phyloP scores from a whole-genome alignment of 225 moss, liverwort and hornwort genomes.

The Climacium dendroides region DNA sequence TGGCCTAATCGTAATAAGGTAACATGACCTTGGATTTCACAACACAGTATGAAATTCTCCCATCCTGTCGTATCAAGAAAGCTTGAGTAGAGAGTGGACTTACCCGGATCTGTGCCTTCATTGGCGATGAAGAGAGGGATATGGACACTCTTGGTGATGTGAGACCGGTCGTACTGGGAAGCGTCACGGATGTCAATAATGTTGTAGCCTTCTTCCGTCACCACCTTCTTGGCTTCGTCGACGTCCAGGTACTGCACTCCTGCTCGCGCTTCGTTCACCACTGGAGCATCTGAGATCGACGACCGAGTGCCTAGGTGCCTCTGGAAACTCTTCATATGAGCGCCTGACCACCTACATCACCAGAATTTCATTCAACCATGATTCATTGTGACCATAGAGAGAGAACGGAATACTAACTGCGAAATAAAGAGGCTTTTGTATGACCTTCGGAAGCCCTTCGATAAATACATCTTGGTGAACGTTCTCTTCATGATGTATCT shows the following conservation, averaged over 20 bases:
- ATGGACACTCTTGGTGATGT: constrained; percentile 54
- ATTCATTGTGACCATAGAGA: neutral
- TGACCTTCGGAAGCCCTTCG: neutral
- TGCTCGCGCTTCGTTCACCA: constrained; percentile 28
- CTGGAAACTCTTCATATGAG: constrained; percentile 12
- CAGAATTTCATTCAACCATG: neutral
- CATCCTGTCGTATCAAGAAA: neutral
- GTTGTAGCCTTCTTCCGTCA: constrained; percentile 52
- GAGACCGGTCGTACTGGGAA: constrained; percentile 63
- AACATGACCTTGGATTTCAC: neutral
- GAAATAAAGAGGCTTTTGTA: neutral
- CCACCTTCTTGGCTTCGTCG: constrained; percentile 67
- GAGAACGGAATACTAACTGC: neutral
- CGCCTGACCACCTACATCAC: constrained; percentile 21
- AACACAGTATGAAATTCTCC: neutral
- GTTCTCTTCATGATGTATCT: neutral
- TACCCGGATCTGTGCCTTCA: constrained; percentile 56
- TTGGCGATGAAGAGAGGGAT: constrained; percentile 84
- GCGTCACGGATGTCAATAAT: constrained; percentile 79
- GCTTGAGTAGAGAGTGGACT: neutral
- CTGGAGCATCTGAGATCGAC: constrained; percentile 26
- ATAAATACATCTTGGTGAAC: neutral
- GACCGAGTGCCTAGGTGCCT: constrained; percentile 17
- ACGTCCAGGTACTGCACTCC: constrained; percentile 64
- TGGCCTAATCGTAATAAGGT: neutral